Percentiles rank a stretch among this genome's conserved stretches.
These are phyloP conservation scores for Mollisia scopiformis DNA, from an alignment of 2,329 filamentous ascomycete genomes.

Conservation along the genomic window DNA sequence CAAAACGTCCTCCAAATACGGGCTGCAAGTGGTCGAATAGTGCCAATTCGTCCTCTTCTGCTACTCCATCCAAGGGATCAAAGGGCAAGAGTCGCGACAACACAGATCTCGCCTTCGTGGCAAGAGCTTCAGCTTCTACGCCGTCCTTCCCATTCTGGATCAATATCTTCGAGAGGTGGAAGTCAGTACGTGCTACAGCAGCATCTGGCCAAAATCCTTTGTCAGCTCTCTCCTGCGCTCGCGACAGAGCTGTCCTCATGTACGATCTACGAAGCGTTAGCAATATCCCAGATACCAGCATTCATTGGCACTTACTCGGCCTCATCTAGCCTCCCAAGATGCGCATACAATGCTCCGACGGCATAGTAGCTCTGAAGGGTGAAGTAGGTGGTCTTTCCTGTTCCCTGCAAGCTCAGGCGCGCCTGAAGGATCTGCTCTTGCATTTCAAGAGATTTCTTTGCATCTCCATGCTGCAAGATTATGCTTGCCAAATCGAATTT, in stretches of 20 bases:
- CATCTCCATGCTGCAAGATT: conserved; percentile 23
- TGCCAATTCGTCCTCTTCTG: conserved; percentile 11
- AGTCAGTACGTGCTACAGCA: conserved; percentile 12
- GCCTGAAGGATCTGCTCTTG: conserved; percentile 19
- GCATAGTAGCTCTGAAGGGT: conserved; percentile 28
- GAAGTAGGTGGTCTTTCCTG: conserved; percentile 20
- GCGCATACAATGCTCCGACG: conserved; percentile 17
- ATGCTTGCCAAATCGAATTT: conserved; percentile 26
- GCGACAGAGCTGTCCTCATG: conserved; percentile 8
- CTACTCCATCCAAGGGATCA: conserved; percentile 8
- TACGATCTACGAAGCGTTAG: conserved; percentile 1
- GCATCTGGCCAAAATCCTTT: conserved; percentile 15
- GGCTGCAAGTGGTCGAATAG: conserved; percentile 15
- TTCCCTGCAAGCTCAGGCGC: conserved; percentile 5
- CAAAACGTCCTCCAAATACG: conserved; percentile 10
- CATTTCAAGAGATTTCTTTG: conserved; percentile 14
- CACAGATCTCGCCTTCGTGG: background rate
- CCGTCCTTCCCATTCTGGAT: background rate
- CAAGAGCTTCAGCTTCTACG: conserved; percentile 1
- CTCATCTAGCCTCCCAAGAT: conserved; percentile 16
- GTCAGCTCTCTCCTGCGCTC: conserved; percentile 7
- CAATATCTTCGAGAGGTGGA: conserved; percentile 14
- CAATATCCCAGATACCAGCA: background rate
- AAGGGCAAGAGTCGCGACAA: conserved; percentile 7
- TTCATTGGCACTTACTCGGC: conserved; percentile 21